Percentiles rank a stretch among this genome's conserved stretches.
These are phyloP conservation scores for Daedalea quercina DNA, from an alignment of 768 basidiomycete species.

Conservation along the genomic window DNA sequence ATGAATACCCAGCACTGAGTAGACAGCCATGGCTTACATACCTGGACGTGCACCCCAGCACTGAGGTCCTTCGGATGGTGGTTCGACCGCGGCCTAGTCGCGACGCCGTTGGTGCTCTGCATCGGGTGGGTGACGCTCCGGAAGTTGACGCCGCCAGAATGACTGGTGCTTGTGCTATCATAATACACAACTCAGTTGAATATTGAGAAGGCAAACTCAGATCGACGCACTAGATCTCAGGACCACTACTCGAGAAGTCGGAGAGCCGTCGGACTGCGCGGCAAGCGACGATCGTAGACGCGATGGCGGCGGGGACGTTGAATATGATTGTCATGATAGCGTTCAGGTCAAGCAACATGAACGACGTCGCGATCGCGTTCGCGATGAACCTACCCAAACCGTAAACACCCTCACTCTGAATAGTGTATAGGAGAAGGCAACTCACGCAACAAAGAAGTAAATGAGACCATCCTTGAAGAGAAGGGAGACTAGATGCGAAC, in stretches of 20 bases:
- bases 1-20: neutral
- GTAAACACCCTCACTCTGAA: too few relatives aligned
- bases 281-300: slow-evolving; percentile 64
- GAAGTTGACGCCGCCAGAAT: neutral
- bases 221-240: slow-evolving; percentile 47
- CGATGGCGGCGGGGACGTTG: slow-evolving; percentile 67
- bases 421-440: too few relatives aligned
- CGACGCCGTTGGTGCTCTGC: slow-evolving; percentile 24
- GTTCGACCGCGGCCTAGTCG: slow-evolving; percentile 44
- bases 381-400: slow-evolving; percentile 37
- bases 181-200: too few relatives aligned
- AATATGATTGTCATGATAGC: slow-evolving; percentile 68
- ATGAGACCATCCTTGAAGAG: slow-evolving; percentile 69
- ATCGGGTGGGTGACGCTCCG: slow-evolving; percentile 25
- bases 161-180: slow-evolving; percentile 2
- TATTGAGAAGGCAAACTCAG: neutral
- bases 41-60: slow-evolving; percentile 58
- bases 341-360: slow-evolving; percentile 63
- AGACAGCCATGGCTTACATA: slow-evolving; percentile 1
- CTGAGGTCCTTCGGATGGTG: slow-evolving; percentile 31
- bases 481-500: slow-evolving; percentile 44
- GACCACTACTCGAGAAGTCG: slow-evolving; percentile 43
- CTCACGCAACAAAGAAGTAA: slow-evolving; percentile 71
- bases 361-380: slow-evolving; percentile 40
- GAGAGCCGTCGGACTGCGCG: slow-evolving; percentile 59